A percentile compares a stretch with the other conserved stretches of the same genome.
Evolutionary conservation across 2,329 filamentous ascomycete genomes (phyloP).

Genomic region (Mariannaea elegans): DNA sequence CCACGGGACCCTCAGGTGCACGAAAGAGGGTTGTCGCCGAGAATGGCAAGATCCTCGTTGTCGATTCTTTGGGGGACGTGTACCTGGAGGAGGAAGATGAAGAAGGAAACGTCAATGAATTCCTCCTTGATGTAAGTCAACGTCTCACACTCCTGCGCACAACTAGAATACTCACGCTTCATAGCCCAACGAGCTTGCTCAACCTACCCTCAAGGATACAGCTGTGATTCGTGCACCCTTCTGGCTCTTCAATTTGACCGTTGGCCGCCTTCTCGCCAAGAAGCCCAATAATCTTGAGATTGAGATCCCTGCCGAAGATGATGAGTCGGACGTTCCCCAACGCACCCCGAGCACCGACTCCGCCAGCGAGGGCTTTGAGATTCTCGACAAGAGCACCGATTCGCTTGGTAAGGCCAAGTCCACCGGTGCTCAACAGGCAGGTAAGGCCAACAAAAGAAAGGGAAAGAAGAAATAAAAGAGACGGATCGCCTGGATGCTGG

Average conservation of each 20-base stretch:
- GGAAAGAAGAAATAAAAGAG: constrained; percentile 61
- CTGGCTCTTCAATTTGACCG: constrained; percentile 71
- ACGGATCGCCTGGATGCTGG: background rate
- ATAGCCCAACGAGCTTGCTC: constrained; percentile 80
- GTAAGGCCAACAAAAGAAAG: constrained; percentile 62
- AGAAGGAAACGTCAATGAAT: constrained; percentile 84
- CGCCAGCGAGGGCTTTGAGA: constrained; percentile 68
- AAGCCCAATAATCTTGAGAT: constrained; percentile 48
- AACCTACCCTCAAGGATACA: constrained; percentile 83
- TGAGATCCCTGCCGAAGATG: constrained; percentile 52
- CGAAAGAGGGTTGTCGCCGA: constrained; percentile 91
- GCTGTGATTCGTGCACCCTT: constrained; percentile 81
- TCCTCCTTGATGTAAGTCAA: constrained; percentile 81
- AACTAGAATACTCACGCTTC: constrained; percentile 32
- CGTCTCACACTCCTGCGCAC: background rate
- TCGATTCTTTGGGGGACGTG: constrained; percentile 91
- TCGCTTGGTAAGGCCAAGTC: constrained; percentile 62
- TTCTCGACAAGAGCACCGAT: constrained; percentile 68
- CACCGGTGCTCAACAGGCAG: constrained; percentile 55
- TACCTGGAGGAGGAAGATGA: constrained; percentile 93
- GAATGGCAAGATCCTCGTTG: constrained; percentile 94
- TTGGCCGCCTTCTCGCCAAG: constrained; percentile 59
- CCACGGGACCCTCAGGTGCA: constrained; percentile 68
- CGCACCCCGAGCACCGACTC: constrained; percentile 66
- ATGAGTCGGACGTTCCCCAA: constrained; percentile 60